phyloP scores from a whole-genome alignment of 768 basidiomycete genomes.

The Flagelloscypha sp. region DNA sequence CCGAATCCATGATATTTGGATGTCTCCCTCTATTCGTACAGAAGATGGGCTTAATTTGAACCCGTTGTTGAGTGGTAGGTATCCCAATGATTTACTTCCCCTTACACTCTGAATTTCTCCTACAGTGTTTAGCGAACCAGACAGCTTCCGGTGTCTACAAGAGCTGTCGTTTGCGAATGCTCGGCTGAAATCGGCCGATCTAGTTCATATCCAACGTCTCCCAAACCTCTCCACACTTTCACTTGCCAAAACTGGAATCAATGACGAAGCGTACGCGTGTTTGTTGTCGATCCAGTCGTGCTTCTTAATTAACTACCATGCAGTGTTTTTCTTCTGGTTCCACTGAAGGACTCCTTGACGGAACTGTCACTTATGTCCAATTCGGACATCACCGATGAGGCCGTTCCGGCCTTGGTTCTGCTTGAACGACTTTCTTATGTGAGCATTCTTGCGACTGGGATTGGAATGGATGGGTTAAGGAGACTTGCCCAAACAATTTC shows the following conservation, averaged over 20 bases:
- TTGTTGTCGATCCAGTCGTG: background rate
- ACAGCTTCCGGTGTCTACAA: conserved; percentile 41
- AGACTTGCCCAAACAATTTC: conserved; percentile 32
- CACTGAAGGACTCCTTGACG: conserved; percentile 45
- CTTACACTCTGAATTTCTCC: background rate
- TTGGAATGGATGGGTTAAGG: conserved; percentile 53
- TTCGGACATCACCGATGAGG: conserved; percentile 45
- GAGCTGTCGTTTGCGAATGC: conserved; percentile 44
- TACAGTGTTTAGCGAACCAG: conserved; percentile 43
- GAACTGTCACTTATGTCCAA: conserved; percentile 48
- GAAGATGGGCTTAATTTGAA: conserved; percentile 47
- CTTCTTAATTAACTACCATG: conserved; percentile 7
- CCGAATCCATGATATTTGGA: too few species aligned
- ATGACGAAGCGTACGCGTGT: conserved; percentile 49
- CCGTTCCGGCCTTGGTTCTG: conserved; percentile 44
- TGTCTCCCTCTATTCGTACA: too few species aligned
- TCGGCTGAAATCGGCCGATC: conserved; percentile 36
- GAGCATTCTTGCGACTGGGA: conserved; percentile 43
- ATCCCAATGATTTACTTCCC: conserved; percentile 3
- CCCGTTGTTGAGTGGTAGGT: conserved; percentile 37
- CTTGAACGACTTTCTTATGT: conserved; percentile 41
- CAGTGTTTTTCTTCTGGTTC: conserved; percentile 51
- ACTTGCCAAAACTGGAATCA: conserved; percentile 46
- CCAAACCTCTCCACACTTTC: conserved; percentile 38
- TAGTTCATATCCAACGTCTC: conserved; percentile 45